These are phyloP conservation scores for Malassezia yamatoensis DNA, from an alignment of 1,284 basidiomycete species.

Conservation along the genomic window DNA sequence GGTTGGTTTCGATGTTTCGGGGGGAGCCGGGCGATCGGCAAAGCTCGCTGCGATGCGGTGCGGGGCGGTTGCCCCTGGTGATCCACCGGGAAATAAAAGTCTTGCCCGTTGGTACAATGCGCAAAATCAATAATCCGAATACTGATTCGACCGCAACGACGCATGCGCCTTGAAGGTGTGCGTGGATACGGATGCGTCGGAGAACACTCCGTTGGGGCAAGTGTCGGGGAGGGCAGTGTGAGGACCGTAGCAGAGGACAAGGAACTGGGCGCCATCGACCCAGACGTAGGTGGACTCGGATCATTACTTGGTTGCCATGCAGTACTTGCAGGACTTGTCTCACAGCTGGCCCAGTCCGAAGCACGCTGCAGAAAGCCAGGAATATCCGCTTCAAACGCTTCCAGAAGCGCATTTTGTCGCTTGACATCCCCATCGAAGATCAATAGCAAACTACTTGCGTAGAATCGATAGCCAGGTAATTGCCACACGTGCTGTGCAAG, in stretches of 20 bases:
- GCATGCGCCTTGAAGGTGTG: slow-evolving; percentile 6
- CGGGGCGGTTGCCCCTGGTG: slow-evolving; percentile 17
- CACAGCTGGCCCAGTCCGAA: neutral
- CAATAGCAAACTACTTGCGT: slow-evolving; percentile 88
- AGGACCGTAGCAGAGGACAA: slow-evolving; percentile 1
- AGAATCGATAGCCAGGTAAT: slow-evolving; percentile 87
- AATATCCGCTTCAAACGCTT: slow-evolving; percentile 30
- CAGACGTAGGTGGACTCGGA: neutral
- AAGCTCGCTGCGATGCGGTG: slow-evolving; percentile 45
- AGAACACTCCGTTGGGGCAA: neutral
- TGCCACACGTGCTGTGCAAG: slow-evolving; percentile 79
- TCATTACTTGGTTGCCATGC: neutral
- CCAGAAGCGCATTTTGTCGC: slow-evolving; percentile 58
- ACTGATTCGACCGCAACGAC: slow-evolving; percentile 71
- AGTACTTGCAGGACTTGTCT: neutral
- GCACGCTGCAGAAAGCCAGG: neutral
- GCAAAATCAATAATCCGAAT: slow-evolving; percentile 98
- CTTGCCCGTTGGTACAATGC: slow-evolving; percentile 88
- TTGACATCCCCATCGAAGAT: slow-evolving; percentile 94
- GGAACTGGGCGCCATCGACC: neutral
- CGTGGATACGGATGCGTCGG: neutral
- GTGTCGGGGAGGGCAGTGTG: slow-evolving; percentile 7
- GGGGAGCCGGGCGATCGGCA: slow-evolving; percentile 57
- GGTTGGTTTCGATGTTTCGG: slow-evolving; percentile 78
- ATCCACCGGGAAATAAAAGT: slow-evolving; percentile 60